phyloP scores from a whole-genome alignment of 1,284 basidiomycete genomes.

The Ganoderma boninense region DNA sequence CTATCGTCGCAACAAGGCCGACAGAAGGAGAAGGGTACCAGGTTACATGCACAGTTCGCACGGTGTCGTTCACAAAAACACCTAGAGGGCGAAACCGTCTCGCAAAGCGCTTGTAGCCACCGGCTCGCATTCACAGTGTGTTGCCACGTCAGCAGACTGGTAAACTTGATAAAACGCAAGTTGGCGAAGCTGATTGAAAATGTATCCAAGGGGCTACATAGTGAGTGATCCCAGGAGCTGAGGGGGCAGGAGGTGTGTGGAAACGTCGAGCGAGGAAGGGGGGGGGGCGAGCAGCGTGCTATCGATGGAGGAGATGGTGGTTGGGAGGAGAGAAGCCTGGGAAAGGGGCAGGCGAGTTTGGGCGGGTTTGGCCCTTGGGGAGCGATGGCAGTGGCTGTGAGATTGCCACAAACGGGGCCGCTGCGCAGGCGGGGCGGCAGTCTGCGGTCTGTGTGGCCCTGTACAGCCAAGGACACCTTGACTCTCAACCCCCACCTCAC shows the following conservation, averaged over 20 bases:
- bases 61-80: not conserved
- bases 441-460: not conserved
- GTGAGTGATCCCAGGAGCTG: not conserved
- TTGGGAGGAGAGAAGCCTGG: slow-evolving; percentile 45
- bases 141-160: not conserved
- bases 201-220: not conserved
- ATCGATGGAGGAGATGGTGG: slow-evolving; percentile 45
- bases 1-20: not conserved
- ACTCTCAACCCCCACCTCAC: slow-evolving; percentile 43
- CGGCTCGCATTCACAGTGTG: not conserved
- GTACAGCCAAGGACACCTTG: slow-evolving; percentile 9
- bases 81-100: not conserved
- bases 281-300: not conserved
- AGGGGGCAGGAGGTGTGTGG: not conserved
- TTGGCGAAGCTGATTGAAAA: not conserved
- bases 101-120: not conserved
- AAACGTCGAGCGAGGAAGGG: not conserved
- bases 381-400: slow-evolving; percentile 32
- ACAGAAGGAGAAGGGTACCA: not conserved
- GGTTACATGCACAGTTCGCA: not conserved
- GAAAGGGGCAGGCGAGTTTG: slow-evolving; percentile 26
- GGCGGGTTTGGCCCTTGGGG: slow-evolving; percentile 23
- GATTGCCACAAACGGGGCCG: slow-evolving; percentile 14
- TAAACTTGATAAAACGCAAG: not conserved
- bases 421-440: slow-evolving; percentile 20